Conservation (phyloP, 805 yeast genomes). For the Ogataea trehaloabstinens region DNA sequence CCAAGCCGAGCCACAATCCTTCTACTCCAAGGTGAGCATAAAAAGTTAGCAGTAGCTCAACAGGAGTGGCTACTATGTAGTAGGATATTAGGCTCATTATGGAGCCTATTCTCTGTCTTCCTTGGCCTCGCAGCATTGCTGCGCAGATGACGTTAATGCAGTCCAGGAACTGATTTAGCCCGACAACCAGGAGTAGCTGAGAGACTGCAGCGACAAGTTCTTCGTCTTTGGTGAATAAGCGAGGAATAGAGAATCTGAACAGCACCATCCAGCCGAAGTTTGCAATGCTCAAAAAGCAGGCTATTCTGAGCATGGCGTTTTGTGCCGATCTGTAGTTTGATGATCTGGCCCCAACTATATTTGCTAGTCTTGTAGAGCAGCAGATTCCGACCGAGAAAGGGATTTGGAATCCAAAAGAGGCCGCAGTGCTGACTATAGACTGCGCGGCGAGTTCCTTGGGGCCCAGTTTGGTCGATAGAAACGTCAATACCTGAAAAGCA, state of each 20-base stretch:
- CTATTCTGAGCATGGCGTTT: constrained; percentile 35
- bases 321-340: constrained; percentile 35
- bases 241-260: constrained; percentile 38
- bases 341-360: constrained; percentile 50
- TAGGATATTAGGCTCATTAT: constrained; percentile 44
- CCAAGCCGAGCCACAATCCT: constrained; percentile 50
- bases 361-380: constrained; percentile 51
- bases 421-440: constrained; percentile 47
- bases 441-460: constrained; percentile 51
- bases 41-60: constrained; percentile 44
- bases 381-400: constrained; percentile 54
- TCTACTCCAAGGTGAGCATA: constrained; percentile 36
- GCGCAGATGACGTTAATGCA: constrained; percentile 44
- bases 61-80: constrained; percentile 49
- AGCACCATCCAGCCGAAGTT: constrained; percentile 38
- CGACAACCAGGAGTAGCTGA: constrained; percentile 43
- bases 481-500: constrained; percentile 53
- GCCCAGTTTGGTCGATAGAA: constrained; percentile 48
- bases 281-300: constrained; percentile 33
- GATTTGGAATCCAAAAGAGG: constrained; percentile 48
- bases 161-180: constrained; percentile 50
- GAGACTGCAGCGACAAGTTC: constrained; percentile 38
- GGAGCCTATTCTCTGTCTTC: constrained; percentile 53
- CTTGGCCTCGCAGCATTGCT: constrained; percentile 53
- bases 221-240: constrained; percentile 40